Evolutionary conservation across 148 eudicot species (phyloP), one percentile per base, ranked within the genome.

Genomic region (Dianthus caryophyllus): DNA sequence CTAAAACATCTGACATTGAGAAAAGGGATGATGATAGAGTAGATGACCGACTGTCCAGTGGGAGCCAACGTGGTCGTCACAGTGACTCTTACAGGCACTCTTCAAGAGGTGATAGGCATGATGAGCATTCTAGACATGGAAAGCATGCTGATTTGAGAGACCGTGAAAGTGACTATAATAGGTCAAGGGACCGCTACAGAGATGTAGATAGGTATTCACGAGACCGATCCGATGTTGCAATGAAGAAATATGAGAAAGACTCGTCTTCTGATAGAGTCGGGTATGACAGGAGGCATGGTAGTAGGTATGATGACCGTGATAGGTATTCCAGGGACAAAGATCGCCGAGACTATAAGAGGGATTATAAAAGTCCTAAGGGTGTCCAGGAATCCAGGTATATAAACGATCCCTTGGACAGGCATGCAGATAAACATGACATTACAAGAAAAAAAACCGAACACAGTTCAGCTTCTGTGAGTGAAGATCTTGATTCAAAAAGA

Each of bases 291-390:
- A 82, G 77, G 67, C 77, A 69, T 64, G 67, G 76, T 47, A 54
- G 36, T 62, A 78, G 65, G 65, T 71, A 70, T 64, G 79, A 77
- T 51, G 85, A 83, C 52, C 77, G 76, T 70, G 88, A 82, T 62
- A 75, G 81, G 65, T 69, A 67, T 70, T 75, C 57, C 41, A 84
- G 83, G 70, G 82, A 75, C 61, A 79, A 73, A 76, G 81, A 79
- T 69, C 29, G 65, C 46, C 75, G 73, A 29, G 88, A 93, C 77
- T 91, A 86, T 58, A 89, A 77, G 70, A 75, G 73, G 52, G 91
- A 84, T 0, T 73, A 76, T 66, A 86, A 81, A 78, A 81, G 76
- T 26, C 76, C 74, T 18, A 78, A 76, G 73, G 89, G 66, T 66
- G 48, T 57, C 29, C 78, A 71, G 52, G 82, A 82, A 25, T 83